These are phyloP conservation scores for Chlorociboria aeruginascens DNA, from an alignment of 495 filamentous ascomycete species.

Conservation along the genomic window DNA sequence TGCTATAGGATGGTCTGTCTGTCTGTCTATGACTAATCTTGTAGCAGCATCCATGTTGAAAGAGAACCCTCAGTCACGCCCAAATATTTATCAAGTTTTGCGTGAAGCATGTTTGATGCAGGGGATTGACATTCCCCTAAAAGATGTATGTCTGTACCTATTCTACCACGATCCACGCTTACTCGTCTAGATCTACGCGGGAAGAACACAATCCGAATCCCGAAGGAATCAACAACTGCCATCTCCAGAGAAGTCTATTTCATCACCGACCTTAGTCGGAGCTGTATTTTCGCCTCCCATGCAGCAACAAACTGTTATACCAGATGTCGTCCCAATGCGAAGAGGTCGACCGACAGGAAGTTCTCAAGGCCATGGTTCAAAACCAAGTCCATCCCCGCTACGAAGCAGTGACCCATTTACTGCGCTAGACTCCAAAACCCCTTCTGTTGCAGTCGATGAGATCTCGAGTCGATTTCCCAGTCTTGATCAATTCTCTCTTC, in stretches of 20 bases:
- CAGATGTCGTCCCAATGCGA: conserved; percentile 91
- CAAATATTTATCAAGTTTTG: conserved; percentile 89
- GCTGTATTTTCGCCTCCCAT: conserved; percentile 56
- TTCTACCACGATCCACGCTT: conserved; percentile 5
- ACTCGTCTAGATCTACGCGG: conserved; percentile 65
- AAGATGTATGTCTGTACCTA: conserved; percentile 56
- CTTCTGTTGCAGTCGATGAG: conserved; percentile 53
- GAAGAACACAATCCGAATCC: conserved; percentile 38
- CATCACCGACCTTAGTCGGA: conserved; percentile 51
- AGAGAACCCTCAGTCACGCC: conserved; percentile 69
- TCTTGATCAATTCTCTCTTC: conserved; percentile 82
- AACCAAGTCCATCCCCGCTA: conserved; percentile 63
- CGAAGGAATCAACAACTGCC: conserved; percentile 52
- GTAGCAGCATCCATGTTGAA: conserved; percentile 87
- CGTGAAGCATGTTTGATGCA: conserved; percentile 80
- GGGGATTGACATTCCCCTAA: conserved; percentile 76
- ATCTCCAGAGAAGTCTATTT: conserved; percentile 27
- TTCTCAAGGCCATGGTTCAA: conserved; percentile 28
- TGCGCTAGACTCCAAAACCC: conserved; percentile 59
- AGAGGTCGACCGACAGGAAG: conserved; percentile 65
- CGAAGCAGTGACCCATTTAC: conserved; percentile 79
- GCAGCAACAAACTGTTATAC: conserved; percentile 59
- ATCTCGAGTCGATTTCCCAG: conserved; percentile 78
- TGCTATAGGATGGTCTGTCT: neutral
- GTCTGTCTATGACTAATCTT: conserved; percentile 22